These are phyloP conservation scores for Arctostaphylos glauca DNA, from an alignment of 148 eudicot species.

Conservation along the genomic window DNA sequence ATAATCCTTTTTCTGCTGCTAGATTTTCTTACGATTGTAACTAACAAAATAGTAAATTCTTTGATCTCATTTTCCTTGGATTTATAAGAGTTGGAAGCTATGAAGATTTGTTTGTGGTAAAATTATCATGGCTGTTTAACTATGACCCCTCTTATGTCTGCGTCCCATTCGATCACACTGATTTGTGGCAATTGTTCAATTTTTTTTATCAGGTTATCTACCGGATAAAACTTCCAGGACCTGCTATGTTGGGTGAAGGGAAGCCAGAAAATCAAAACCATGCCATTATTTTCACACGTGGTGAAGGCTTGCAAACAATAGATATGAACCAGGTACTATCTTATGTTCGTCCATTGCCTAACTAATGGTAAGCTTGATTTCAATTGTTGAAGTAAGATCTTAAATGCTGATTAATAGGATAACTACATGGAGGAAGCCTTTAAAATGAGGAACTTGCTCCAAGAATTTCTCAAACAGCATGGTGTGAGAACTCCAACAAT, in stretches of 20 bases:
- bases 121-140: background rate
- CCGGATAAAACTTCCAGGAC: slow-evolving; percentile 69
- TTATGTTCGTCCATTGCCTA: background rate
- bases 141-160: background rate
- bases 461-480: slow-evolving; percentile 56
- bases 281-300: slow-evolving; percentile 70
- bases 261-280: slow-evolving; percentile 78
- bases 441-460: slow-evolving; percentile 66
- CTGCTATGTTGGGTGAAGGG: slow-evolving; percentile 63
- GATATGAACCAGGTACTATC: slow-evolving; percentile 71
- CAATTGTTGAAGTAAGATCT: background rate
- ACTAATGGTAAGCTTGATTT: background rate
- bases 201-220: slow-evolving; percentile 48
- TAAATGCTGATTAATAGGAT: slow-evolving; percentile 34
- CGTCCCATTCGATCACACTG: background rate
- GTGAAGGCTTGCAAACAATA: slow-evolving; percentile 77
- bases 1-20: background rate
- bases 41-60: background rate
- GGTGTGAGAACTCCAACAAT: slow-evolving; percentile 65
- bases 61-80: background rate
- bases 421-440: slow-evolving; percentile 83
- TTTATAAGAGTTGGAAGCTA: slow-evolving; percentile 10
- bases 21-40: background rate
- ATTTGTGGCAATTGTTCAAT: background rate
- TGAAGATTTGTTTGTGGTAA: background rate